Conservation (phyloP, 495 filamentous ascomycete species). For the Pyrenula massariospora region DNA sequence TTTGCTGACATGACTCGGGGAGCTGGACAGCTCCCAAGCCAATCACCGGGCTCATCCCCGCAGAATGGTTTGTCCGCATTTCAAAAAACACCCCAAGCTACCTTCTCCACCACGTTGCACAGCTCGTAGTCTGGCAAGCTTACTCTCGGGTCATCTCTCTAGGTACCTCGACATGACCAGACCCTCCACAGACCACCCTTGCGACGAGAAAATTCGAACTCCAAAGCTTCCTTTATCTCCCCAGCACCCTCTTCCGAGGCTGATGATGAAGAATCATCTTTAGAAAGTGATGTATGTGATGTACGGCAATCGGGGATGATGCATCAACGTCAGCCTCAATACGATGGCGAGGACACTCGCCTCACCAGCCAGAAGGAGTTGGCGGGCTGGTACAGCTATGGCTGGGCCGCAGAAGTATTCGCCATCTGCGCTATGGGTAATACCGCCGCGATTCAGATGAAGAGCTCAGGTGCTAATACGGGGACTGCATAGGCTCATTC, state of each 20-base stretch:
- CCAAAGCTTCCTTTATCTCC: conserved; percentile 13
- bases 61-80: not conserved
- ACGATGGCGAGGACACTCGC: conserved; percentile 76
- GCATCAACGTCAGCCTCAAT: conserved; percentile 24
- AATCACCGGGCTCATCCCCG: too few relatives aligned
- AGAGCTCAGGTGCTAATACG: not conserved
- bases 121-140: too few relatives aligned
- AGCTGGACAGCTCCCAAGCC: too few relatives aligned
- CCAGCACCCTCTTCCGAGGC: conserved; percentile 19
- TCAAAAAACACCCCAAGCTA: too few relatives aligned
- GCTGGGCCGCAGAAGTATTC: conserved; percentile 95
- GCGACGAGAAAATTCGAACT: conserved; percentile 1
- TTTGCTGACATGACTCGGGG: too few relatives aligned
- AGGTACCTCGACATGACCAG: conserved; percentile 20
- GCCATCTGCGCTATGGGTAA: conserved; percentile 80
- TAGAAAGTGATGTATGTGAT: not conserved
- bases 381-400: conserved; percentile 90
- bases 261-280: conserved; percentile 16
- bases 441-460: conserved; percentile 5
- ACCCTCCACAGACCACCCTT: not conserved
- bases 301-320: not conserved
- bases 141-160: too few relatives aligned
- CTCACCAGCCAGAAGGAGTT: conserved; percentile 81
- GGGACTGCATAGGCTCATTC: conserved; percentile 57
- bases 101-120: too few relatives aligned